These are phyloP conservation scores for Ceratobasidium sp. DNA, from an alignment of 1,284 basidiomycete species.

Conservation along the genomic window DNA sequence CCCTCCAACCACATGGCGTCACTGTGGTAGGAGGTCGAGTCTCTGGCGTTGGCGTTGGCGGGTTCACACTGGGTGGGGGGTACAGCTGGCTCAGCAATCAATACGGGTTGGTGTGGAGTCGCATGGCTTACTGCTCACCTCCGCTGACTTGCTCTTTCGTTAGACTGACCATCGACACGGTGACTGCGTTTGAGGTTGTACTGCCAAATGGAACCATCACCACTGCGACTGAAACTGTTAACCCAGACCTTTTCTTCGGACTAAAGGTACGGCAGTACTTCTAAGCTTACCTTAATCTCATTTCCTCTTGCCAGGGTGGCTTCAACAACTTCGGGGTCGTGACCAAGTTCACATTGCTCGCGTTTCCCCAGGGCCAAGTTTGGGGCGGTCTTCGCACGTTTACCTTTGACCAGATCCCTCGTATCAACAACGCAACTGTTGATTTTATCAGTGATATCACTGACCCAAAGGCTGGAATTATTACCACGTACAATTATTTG, in stretches of 20 bases:
- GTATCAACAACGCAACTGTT: constrained; percentile 63
- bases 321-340: constrained; percentile 63
- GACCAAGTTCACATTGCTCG: constrained; percentile 68
- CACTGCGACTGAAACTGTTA: constrained; percentile 58
- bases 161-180: constrained; percentile 64
- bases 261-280: constrained; percentile 58
- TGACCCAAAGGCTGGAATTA: constrained; percentile 72
- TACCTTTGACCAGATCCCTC: constrained; percentile 57
- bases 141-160: constrained; percentile 58
- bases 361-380: constrained; percentile 68
- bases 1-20: constrained; percentile 61
- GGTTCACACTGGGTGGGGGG: constrained; percentile 70
- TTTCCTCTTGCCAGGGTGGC: constrained; percentile 30
- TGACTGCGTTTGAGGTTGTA: constrained; percentile 64
- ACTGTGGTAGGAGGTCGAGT: constrained; percentile 70
- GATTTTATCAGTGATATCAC: constrained; percentile 65
- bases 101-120: constrained; percentile 8
- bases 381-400: constrained; percentile 72
- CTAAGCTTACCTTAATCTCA: background rate
- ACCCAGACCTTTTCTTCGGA: constrained; percentile 64
- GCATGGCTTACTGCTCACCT: constrained; percentile 48
- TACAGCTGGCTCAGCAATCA: constrained; percentile 49
- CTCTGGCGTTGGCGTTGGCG: constrained; percentile 68
- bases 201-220: constrained; percentile 63
- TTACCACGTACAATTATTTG: constrained; percentile 61